Evolutionary conservation across 2,329 filamentous ascomycete species (phyloP), one percentile per base, ranked within the genome.

Genomic region (Alternaria sp.): DNA sequence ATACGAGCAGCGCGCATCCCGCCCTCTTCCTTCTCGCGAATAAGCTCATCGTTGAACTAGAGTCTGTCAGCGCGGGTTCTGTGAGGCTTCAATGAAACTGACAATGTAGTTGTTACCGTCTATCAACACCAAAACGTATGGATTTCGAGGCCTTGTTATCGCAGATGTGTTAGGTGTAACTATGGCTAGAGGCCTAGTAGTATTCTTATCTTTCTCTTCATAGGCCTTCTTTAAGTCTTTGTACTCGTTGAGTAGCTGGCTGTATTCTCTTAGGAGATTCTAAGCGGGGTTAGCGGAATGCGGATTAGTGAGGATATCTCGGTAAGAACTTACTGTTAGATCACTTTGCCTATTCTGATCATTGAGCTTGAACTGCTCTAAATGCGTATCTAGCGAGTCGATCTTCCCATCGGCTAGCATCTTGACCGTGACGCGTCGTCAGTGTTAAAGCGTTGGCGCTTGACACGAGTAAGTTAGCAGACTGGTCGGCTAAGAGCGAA

Each of bases 91-190:
- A 31, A 68, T 26, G 10, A 21, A 11, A 55, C 66, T 45, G 42
- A 73, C 71, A 23, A 82, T 67, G 65, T 88, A 88, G 46, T 84
- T 85, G 72, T 89, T 86, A 21, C 86, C 87, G 56, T 89, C 86
- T 11, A 89, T 76, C 0, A 89, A 76, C 6, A 89, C 82, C 2
- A 89, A 78, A 1, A 85, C 85, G 63, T 88, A 89, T 0, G 85
- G 82, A 60, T 84, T 85, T 21, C 83, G 81, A 24, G 50, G 21
- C 37, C 23, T 59, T 21, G 29, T 36, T 24, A 36, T 34, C 34
- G 42, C n/a, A 13, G 84, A 77, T 31, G 46, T 54, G 14, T 53
- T 29, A 45, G 68, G 31, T 60, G 54, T 56, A 41, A 42, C 49
- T 39, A 31, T 17, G 13, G 40, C 37, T 70, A 74, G 81, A 63